phyloP scores from a whole-genome alignment of 768 basidiomycete genomes.

The Cystofilobasidium capitatum region DNA sequence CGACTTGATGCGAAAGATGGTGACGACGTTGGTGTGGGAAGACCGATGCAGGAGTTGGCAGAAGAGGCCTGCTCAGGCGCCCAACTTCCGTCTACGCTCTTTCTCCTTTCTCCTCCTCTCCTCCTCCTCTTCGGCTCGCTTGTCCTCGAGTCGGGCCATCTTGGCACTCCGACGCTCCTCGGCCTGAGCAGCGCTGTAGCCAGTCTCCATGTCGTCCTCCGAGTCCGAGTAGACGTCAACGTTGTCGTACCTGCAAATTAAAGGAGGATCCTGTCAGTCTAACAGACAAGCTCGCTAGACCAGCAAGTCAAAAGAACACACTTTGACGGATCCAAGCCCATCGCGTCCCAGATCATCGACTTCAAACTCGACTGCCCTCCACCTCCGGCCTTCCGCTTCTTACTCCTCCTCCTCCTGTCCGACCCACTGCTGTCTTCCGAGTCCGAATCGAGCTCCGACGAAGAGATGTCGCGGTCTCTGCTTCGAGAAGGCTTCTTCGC shows the following conservation, averaged over 20 bases:
- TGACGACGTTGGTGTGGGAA: too few relatives aligned
- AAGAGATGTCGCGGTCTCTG: background rate
- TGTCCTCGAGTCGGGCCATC: slow-evolving; percentile 12
- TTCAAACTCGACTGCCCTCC: slow-evolving; percentile 3
- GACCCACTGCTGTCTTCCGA: slow-evolving; percentile 11
- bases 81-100: slow-evolving; percentile 1
- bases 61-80: too few relatives aligned
- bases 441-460: slow-evolving; percentile 7
- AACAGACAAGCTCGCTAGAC: background rate
- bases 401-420: background rate
- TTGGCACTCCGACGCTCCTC: slow-evolving; percentile 30
- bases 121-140: slow-evolving; percentile 7
- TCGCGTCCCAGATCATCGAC: slow-evolving; percentile 10
- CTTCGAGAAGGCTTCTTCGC: background rate
- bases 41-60: too few relatives aligned
- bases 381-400: slow-evolving; percentile 1
- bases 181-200: slow-evolving; percentile 11
- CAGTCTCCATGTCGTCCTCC: slow-evolving; percentile 31
- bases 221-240: slow-evolving; percentile 27
- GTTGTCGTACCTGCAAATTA: slow-evolving; percentile 16
- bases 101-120: background rate
- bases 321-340: slow-evolving; percentile 9
- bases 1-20: too few relatives aligned
- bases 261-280: slow-evolving; percentile 23
- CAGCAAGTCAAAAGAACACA: background rate